Evolutionary conservation across 306 rosid genomes (phyloP), one percentile per base, ranked within the genome.

Genomic region (Leucaena leucocephala): DNA sequence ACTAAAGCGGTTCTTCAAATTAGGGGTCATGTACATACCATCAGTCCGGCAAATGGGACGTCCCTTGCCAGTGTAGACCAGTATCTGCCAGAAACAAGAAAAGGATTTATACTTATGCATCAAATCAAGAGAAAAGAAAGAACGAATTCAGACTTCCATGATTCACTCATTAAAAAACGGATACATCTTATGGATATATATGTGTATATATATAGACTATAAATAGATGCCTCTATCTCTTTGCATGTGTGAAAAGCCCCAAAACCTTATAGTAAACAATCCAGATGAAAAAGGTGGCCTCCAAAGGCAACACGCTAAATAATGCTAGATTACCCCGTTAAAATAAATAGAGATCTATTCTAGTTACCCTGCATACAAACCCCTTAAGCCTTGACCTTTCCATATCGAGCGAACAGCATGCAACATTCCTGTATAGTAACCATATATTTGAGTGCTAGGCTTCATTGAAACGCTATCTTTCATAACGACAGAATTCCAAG

Each of bases 41-140:
- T 93, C 59, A 93, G 81, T 76, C 98, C 97, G 35, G 98, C 97
- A 81, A 91, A 93, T 38, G 98, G 98, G 80, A 93, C 92, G 82
- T 93, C 98, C 86, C 98, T 87, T 72, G 97, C 98, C 36, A 93
- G 87, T 16, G 97, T 93, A 61, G 95, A 90, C 88, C 92, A 88
- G 68, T 88, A 93, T 76, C 98, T 93, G 87, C 62, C 75, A 59
- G 50, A 86, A 59, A 48, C 78, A 88, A 73, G 55, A 81, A 75
- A 85, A 44, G 72, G 72, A 48, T 57, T 69, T 70, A 76, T 50
- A 74, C 49, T 22, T 66, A 65, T 54, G 61, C 61, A 77, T 61
- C 54, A 76, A 79, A 64, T 33, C 12, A 59, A 68, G 84, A 49
- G 70, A 71, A 72, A 39, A 69, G 1, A 49, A 22, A 55, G 52